These are phyloP conservation scores for Talaromyces marneffei DNA, from an alignment of 2,329 filamentous ascomycete species.

Conservation along the genomic window DNA sequence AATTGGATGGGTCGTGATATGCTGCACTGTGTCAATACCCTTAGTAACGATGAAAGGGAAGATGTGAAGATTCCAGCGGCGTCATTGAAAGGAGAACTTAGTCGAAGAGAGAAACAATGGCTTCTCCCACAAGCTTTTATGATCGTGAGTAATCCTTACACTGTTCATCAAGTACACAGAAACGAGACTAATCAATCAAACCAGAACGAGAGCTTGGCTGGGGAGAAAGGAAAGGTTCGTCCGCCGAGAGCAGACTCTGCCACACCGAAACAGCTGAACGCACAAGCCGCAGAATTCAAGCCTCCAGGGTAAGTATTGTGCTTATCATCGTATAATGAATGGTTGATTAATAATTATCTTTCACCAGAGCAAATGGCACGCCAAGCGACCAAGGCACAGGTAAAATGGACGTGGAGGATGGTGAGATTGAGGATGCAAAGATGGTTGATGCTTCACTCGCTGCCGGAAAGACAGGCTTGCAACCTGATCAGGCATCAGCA, in stretches of 20 bases:
- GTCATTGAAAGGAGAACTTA: constrained; percentile 46
- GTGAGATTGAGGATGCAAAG: constrained; percentile 43
- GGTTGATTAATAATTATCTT: constrained; percentile 10
- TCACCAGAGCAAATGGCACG: constrained; percentile 25
- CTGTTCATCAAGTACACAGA: not conserved
- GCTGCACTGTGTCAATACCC: constrained; percentile 36
- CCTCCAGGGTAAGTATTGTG: constrained; percentile 30
- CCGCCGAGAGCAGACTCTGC: constrained; percentile 25
- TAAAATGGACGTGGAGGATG: constrained; percentile 40
- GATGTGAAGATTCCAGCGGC: constrained; percentile 47
- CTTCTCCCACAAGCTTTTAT: constrained; percentile 45
- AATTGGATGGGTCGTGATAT: constrained; percentile 70
- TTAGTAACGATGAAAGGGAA: constrained; percentile 43
- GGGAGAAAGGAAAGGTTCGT: constrained; percentile 25
- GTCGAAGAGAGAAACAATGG: constrained; percentile 46
- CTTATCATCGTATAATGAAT: not conserved
- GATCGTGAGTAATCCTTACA: constrained; percentile 23
- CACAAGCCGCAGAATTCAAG: constrained; percentile 38
- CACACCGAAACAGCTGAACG: constrained; percentile 36
- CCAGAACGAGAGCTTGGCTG: constrained; percentile 23
- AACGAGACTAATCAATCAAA: constrained; percentile 10
- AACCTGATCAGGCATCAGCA: not conserved
- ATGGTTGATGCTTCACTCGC: constrained; percentile 29
- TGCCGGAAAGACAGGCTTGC: not conserved
- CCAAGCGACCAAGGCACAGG: constrained; percentile 21